These are phyloP conservation scores for Rhodotorula kratochvilovae DNA, from an alignment of 768 basidiomycete species.

Conservation along the genomic window DNA sequence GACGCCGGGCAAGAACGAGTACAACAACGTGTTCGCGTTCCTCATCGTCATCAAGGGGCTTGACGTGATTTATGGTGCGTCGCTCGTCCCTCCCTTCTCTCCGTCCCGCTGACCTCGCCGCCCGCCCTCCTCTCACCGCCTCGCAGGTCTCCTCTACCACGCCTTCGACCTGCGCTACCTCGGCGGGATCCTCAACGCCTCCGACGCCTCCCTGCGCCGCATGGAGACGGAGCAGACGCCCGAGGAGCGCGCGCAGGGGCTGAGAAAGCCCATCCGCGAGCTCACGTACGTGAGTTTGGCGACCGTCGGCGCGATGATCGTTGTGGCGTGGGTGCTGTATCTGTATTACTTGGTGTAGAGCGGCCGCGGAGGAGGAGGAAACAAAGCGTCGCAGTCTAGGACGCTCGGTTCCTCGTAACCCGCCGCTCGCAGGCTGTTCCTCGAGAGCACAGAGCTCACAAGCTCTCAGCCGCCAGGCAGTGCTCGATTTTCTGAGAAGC, in stretches of 20 bases:
- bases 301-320: conserved; percentile 1
- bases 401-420: no score
- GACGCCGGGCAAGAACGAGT: background rate
- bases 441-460: no score
- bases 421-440: no score
- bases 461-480: no score
- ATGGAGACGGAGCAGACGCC: background rate
- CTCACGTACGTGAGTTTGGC: background rate
- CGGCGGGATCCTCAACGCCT: conserved; percentile 13
- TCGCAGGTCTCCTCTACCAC: conserved; percentile 15
- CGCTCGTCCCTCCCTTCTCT: no score
- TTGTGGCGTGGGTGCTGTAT: conserved; percentile 20
- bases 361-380: no score
- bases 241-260: background rate
- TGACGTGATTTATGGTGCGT: conserved; percentile 1
- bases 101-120: no score
- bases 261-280: background rate
- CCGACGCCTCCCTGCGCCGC: background rate
- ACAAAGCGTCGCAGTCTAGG: no score
- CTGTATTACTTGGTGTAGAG: conserved; percentile 11
- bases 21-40: conserved; percentile 17
- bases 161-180: conserved; percentile 3
- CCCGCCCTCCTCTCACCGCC: no score
- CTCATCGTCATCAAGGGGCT: conserved; percentile 23
- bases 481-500: no score